Base-by-base conservation (phyloP, 148 eudicot genomes). In the Hydrangea macrophylla region DNA sequence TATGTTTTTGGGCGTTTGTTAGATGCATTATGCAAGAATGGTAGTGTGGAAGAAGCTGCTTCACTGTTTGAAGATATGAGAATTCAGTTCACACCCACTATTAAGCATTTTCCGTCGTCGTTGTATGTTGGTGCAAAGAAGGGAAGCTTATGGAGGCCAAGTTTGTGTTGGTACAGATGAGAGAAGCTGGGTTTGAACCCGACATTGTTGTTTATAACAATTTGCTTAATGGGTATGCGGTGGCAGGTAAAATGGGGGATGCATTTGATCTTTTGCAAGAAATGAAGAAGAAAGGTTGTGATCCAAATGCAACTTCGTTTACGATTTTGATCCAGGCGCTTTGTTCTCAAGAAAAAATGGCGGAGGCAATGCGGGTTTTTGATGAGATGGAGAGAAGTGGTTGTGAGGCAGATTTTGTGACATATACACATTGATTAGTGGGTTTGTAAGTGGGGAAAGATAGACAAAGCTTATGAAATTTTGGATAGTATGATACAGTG, bases 11-110 rank as follows among this genome's bases (percentile, higher is more conserved):
- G 96, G 64, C 90, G 94, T 66, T 81, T 92, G 82, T 79, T 92
- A 72, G 96, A 93, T 80, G 96, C 98, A 5, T 82, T 93, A 79
- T 84, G 92, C 32, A 93, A 93, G 81, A 93, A 90, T 71, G 96
- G 98, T 17, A 83, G 90, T 76, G 90, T 86, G 8, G 90, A 93
- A 70, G 95, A 93, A 67, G 98, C 98, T 7, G 92, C 98, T 23
- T 74, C 73, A 2, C 65, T 93, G 83, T 93, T 88, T 77, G 98
- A 88, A 62, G 98, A 93, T 64, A 90, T 86, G 95, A 82, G 90
- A 59, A 55, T 71, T 61, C 71, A 81, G 80, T 93, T 93, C 81
- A 69, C 69, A 24, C 98, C 92, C 4, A 88, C 83, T 2, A 71
- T 93, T 28, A 90, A 70, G 82, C 98, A 93, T 86, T 93, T 90